These are phyloP conservation scores for Paramecium sexaurelia DNA, from an alignment of 73 alveolate genomes.

Conservation along the genomic window DNA sequence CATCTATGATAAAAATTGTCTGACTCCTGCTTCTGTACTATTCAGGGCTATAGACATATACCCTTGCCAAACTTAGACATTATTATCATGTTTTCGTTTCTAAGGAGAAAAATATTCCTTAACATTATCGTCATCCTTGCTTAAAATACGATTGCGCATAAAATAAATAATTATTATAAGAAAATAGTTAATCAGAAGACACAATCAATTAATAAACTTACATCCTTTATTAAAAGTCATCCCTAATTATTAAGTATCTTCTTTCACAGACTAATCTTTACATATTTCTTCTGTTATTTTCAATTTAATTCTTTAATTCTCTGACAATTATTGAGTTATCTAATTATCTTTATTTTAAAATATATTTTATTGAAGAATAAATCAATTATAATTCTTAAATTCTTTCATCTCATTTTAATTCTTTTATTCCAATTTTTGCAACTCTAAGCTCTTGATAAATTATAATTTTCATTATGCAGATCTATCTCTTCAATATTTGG, in stretches of 20 bases:
- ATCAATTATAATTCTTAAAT: slow-evolving; percentile 11
- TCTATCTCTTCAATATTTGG: too few relatives aligned
- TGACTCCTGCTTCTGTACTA: slow-evolving; percentile 47
- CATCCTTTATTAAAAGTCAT: too few relatives aligned
- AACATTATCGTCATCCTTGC: not conserved
- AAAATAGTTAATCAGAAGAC: not conserved
- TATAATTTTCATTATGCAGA: too few relatives aligned
- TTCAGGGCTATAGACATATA: not conserved
- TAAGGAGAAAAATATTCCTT: not conserved
- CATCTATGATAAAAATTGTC: slow-evolving; percentile 24
- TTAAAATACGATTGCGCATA: slow-evolving; percentile 34
- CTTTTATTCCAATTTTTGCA: not conserved
- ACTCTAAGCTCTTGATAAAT: too few relatives aligned
- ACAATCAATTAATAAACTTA: not conserved
- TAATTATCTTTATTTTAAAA: not conserved
- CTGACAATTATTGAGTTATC: not conserved
- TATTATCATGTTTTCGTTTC: not conserved
- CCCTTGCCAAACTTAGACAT: slow-evolving; percentile 25
- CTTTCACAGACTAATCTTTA: not conserved
- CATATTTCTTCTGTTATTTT: not conserved
- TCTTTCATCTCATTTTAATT: not conserved
- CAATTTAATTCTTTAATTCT: not conserved
- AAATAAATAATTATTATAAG: not conserved
- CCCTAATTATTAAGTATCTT: too few relatives aligned
- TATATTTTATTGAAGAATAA: too few relatives aligned